These are phyloP conservation scores for Acacia acuminata DNA, from an alignment of 306 rosid species.

Conservation along the genomic window DNA sequence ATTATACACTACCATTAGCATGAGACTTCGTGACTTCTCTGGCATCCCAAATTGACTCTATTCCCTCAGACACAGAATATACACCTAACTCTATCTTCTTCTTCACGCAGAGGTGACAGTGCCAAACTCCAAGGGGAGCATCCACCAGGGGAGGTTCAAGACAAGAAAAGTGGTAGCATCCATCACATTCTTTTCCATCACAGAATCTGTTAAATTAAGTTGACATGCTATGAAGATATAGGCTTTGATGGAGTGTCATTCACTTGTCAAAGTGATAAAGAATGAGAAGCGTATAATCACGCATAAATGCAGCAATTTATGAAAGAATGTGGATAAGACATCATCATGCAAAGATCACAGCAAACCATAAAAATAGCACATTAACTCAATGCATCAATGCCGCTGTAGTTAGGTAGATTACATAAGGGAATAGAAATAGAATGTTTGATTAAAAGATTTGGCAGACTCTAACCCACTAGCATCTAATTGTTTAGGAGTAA, in stretches of 20 bases:
- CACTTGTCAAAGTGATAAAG: not conserved
- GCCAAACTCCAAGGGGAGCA: constrained; percentile 68
- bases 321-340: not conserved
- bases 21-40: constrained; percentile 44
- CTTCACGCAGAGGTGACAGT: constrained; percentile 55
- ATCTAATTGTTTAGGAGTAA: not conserved
- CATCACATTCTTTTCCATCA: constrained; percentile 62
- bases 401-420: not conserved
- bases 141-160: constrained; percentile 64
- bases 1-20: constrained; percentile 48
- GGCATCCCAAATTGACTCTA: constrained; percentile 57
- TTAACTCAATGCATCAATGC: not conserved
- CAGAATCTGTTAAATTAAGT: constrained; percentile 55
- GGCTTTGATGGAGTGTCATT: not conserved
- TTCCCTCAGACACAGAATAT: constrained; percentile 61
- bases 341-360: not conserved
- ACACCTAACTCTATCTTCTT: constrained; percentile 66
- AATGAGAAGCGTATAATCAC: not conserved
- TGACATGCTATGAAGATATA: not conserved
- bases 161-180: constrained; percentile 69
- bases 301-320: not conserved
- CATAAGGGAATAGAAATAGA: not conserved
- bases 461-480: not conserved
- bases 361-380: constrained; percentile 1
- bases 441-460: not conserved